Evolutionary conservation across 345 rosid genomes (phyloP), one percentile per base, ranked within the genome.

Genomic region (Arabidopsis thaliana): DNA sequence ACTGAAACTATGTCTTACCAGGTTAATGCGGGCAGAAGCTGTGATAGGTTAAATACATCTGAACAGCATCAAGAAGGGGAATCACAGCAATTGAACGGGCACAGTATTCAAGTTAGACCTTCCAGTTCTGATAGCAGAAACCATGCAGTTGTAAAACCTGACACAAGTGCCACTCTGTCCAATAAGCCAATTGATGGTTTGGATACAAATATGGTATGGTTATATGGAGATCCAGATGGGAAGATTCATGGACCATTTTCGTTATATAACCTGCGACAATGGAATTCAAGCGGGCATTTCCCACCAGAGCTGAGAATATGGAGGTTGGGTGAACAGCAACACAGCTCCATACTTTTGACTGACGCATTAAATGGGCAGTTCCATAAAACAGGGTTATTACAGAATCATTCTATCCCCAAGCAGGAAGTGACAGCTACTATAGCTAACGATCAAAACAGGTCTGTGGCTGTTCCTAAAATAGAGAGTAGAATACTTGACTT

Each of bases 201-300:
- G 59, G 81, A 72, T 37, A 8, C 57, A 7, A 51, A 81, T 52
- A 88, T 78, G 58, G 37, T 84, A 61, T 95, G 99, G 99, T 84
- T 70, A 76, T 95, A 95, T 72, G 87, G 84, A 81, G 99, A 95
- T 71, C 99, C 97, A 44, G 74, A 34, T 65, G 91, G 89, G 73
- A 90, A 80, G 78, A 72, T 81, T 79, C 99, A 90, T 64, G 99
- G 99, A 36, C 98, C 99, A 56, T 95, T 95, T 80, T 20, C 88
- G 8, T 68, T 92, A 85, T 20, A 42, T 34, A 85, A 83, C 75
- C 78, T 95, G 74, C 86, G 82, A 55, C 89, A 82, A 60, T 92
- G 99, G 99, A 85, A 79, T 63, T 41, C 38, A n/a, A 82, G 69
- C 48, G 89, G 93, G 46, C 86, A 81, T 80, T 95, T 95, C 74